Percentiles rank a stretch among this genome's conserved stretches.
phyloP scores from a whole-genome alignment of 441 rosid genomes.

The Macaranga tanarius region DNA sequence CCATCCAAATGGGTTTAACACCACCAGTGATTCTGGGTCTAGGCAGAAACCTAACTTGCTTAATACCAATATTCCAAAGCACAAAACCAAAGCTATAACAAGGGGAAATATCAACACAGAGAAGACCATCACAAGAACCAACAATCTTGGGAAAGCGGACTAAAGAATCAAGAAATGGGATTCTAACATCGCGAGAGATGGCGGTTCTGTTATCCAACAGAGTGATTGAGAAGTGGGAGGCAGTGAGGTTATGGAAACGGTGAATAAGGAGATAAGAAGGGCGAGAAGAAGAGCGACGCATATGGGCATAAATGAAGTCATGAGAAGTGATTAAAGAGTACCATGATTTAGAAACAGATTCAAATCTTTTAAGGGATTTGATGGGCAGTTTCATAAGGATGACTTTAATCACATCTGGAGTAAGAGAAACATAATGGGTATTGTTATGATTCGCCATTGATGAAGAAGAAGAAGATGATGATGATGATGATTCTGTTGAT shows the following conservation, averaged over 20 bases:
- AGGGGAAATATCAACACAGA: conserved; percentile 35
- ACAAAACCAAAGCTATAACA: conserved; percentile 23
- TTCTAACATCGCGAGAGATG: background rate
- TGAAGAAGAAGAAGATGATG: background rate
- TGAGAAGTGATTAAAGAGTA: conserved; percentile 25
- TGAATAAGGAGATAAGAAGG: conserved; percentile 23
- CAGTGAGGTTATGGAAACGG: conserved; percentile 23
- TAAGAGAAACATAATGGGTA: background rate
- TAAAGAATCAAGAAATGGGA: conserved; percentile 16
- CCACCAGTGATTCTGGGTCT: conserved; percentile 13
- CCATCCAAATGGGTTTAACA: conserved; percentile 26
- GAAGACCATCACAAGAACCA: conserved; percentile 34
- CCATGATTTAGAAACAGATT: conserved; percentile 33
- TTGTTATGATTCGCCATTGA: background rate
- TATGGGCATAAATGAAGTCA: conserved; percentile 28
- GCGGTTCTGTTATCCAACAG: background rate
- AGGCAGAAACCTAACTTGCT: conserved; percentile 16
- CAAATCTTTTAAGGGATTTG: conserved; percentile 36
- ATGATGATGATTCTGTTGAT: background rate
- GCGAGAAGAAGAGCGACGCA: conserved; percentile 22
- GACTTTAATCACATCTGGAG: conserved; percentile 18
- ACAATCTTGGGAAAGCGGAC: conserved; percentile 29
- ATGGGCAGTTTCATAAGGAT: conserved; percentile 35
- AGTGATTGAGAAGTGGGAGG: background rate
- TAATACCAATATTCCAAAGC: conserved; percentile 32